Evolutionary conservation across 2,329 filamentous ascomycete species (phyloP).

Genomic region (Diaporthe amygdali): DNA sequence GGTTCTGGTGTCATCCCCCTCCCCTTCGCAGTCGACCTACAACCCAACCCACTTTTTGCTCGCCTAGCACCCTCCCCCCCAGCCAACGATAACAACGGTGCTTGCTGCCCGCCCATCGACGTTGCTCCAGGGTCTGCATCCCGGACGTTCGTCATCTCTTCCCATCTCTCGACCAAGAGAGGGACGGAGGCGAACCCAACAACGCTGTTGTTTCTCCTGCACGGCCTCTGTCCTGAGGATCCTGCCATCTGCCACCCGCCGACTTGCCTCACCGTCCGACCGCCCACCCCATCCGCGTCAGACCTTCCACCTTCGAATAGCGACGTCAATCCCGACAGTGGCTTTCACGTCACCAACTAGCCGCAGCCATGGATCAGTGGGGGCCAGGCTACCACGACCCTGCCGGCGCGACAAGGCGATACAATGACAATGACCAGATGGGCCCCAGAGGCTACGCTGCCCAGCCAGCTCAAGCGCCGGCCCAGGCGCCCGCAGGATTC

Average conservation of each 20-base stretch:
- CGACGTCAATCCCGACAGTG: constrained; percentile 23
- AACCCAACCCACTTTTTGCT: constrained; percentile 25
- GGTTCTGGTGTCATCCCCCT: constrained; percentile 21
- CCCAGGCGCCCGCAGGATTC: constrained; percentile 62
- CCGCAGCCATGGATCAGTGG: constrained; percentile 64
- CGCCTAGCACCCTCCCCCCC: constrained; percentile 20
- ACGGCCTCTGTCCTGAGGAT: background rate
- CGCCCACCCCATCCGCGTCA: background rate
- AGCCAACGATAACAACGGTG: constrained; percentile 21
- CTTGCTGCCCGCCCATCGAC: constrained; percentile 21
- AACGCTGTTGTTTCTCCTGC: constrained; percentile 2
- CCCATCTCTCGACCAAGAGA: constrained; percentile 9
- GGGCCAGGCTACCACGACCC: constrained; percentile 68
- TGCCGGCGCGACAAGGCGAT: constrained; percentile 67
- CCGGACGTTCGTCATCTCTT: constrained; percentile 18
- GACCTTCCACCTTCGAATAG: background rate
- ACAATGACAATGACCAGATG: constrained; percentile 54
- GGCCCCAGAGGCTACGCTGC: constrained; percentile 30
- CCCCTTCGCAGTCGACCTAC: constrained; percentile 16
- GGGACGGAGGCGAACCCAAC: background rate
- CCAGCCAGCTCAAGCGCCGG: constrained; percentile 33
- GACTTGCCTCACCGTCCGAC: background rate
- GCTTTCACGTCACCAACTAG: constrained; percentile 25
- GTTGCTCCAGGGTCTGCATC: constrained; percentile 20
- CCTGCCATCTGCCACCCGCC: background rate